Evolutionary conservation across 192 early-diverging fungal species (phyloP), one percentile per base, ranked within the genome.

Genomic region (Thoreauomyces humboldtii): DNA sequence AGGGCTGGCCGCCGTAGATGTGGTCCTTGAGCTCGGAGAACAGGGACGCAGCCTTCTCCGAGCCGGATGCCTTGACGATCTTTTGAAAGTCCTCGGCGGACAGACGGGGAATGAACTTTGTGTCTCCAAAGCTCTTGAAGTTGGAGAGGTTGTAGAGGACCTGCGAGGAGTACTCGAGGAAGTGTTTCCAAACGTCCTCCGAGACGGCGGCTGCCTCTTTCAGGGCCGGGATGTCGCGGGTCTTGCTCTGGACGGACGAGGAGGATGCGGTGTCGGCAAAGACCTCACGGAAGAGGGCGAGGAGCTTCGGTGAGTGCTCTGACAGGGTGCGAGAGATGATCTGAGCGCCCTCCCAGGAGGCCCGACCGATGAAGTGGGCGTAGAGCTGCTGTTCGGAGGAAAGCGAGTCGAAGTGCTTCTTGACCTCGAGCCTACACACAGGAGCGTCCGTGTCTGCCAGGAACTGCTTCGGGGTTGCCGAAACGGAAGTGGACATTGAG

Each of bases 51-150:
- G 75, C 79, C 27, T 33, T 41, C 9, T 42, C 48, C 1, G 63
- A 43, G 17, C 62, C 73, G 15, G 64, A 51, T 4, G 72, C 82
- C 9, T 59, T 58, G 2, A 86, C 74, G 36, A 86, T 73, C 31
- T 29, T 46, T 21, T 65, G 69, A 38, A 86, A 84, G 9, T 80
- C 72, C 28, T 53, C 53, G 1, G 37, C 62, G 4, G 67, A 34
- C 3, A 79, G 35, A 1, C 83, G 71, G 27, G 85, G 85, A 32
- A 86, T 67, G 59, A 86, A 82, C 70, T 86, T 86, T 37, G 75
- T 80, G 70, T 86, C 83, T 27, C 84, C 85, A 65, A 86, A 86
- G 4, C 70, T 71, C 48, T 81, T 81, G 77, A 86, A 85, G 65
- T 86, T 86, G 43, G 76, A 67, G 17, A 76, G 62, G 67, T 86